A percentile compares a stretch with the other conserved stretches of the same genome.
These are phyloP conservation scores for Spathaspora hagerdaliae DNA, from an alignment of 805 yeast species.

Conservation along the genomic window DNA sequence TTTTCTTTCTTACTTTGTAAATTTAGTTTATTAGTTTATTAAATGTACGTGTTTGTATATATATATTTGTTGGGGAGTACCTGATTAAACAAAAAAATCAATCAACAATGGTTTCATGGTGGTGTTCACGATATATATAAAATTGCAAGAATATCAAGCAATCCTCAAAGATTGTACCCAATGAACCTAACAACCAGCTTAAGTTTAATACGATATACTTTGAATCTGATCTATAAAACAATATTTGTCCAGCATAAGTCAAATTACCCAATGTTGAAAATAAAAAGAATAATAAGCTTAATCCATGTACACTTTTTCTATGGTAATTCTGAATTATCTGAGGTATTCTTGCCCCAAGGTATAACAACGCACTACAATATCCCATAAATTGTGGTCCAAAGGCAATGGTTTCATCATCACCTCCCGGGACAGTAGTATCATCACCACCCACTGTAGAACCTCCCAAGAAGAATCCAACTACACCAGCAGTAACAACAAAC, in stretches of 20 bases:
- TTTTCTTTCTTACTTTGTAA: conserved; percentile 1
- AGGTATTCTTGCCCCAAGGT: conserved; percentile 73
- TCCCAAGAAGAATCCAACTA: conserved; percentile 53
- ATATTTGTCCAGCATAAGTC: conserved; percentile 70
- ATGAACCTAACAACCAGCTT: conserved; percentile 76
- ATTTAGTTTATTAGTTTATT: too few species aligned
- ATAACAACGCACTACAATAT: conserved; percentile 62
- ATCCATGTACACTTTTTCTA: conserved; percentile 79
- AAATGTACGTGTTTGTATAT: not conserved
- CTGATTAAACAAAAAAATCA: not conserved
- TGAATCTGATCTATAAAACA: conserved; percentile 59
- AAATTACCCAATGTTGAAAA: conserved; percentile 72
- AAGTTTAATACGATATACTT: conserved; percentile 58
- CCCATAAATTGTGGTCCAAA: conserved; percentile 67
- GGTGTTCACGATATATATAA: conserved; percentile 48
- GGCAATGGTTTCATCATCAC: conserved; percentile 22
- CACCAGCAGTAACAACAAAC: conserved; percentile 62
- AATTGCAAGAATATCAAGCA: conserved; percentile 62
- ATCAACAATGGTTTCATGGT: conserved; percentile 2
- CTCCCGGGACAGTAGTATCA: conserved; percentile 14
- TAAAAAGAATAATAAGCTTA: conserved; percentile 75
- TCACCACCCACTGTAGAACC: conserved; percentile 22
- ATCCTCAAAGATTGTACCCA: conserved; percentile 76
- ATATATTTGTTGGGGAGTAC: not conserved
- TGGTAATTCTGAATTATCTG: conserved; percentile 78